Percentiles rank a stretch among this genome's conserved stretches.
These are phyloP conservation scores for Ormosia semicastrata DNA, from an alignment of 306 rosid genomes.

Conservation along the genomic window DNA sequence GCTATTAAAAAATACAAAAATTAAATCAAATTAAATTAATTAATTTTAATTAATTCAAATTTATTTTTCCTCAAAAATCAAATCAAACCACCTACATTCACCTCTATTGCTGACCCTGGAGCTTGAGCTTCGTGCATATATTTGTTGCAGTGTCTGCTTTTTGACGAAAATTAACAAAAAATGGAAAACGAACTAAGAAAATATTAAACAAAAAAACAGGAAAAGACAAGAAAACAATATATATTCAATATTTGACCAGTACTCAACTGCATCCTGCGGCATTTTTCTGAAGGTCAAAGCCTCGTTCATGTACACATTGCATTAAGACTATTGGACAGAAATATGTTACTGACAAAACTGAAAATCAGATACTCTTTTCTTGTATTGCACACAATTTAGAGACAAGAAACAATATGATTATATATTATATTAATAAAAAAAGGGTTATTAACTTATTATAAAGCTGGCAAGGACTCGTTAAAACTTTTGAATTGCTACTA, in stretches of 20 bases:
- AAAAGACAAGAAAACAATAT: background rate
- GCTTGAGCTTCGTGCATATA: too few relatives aligned
- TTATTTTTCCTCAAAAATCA: too few relatives aligned
- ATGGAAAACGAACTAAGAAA: background rate
- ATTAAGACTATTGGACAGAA: background rate
- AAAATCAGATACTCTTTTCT: background rate
- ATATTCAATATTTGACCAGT: background rate
- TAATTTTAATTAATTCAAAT: too few relatives aligned
- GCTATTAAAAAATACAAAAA: too few relatives aligned
- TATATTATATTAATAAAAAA: background rate
- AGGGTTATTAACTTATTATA: background rate
- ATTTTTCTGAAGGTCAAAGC: constrained; percentile 11
- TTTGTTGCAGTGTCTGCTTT: background rate
- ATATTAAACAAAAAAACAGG: background rate
- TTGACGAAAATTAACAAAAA: background rate
- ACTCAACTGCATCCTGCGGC: background rate
- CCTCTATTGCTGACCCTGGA: background rate
- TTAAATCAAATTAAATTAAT: too few relatives aligned
- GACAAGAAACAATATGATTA: too few relatives aligned
- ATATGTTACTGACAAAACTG: background rate
- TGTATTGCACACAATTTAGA: background rate
- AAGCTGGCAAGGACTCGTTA: background rate
- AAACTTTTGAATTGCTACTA: constrained; percentile 13
- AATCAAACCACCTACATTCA: too few relatives aligned
- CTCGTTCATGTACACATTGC: constrained; percentile 13